phyloP scores from a whole-genome alignment of 73 alveolate species.

The Tetrahymena borealis region DNA sequence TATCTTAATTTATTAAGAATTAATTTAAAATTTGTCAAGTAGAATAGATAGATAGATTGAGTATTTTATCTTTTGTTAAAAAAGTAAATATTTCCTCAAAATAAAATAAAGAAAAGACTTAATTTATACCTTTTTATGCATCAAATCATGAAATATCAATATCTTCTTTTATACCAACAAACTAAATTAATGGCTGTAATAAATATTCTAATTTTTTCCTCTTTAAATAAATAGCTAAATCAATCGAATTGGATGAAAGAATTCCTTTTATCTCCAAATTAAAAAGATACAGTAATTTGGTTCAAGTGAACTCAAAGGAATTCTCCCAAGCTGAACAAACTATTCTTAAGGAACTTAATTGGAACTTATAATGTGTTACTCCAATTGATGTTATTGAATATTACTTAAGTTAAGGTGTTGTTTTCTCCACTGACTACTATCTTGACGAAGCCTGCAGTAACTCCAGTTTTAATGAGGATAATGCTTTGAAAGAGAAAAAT shows the following conservation, averaged over 20 bases:
- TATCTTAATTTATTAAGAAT: too few relatives aligned
- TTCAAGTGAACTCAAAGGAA: slow-evolving; percentile 7
- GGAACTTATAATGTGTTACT: slow-evolving; percentile 37
- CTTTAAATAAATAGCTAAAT: slow-evolving; percentile 2
- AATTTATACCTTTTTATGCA: too few relatives aligned
- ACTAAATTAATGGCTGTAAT: too few relatives aligned
- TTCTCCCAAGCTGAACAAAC: slow-evolving; percentile 22
- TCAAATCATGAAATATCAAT: too few relatives aligned
- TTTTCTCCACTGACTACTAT: slow-evolving; percentile 13
- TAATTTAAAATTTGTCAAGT: too few relatives aligned
- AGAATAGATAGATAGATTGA: too few relatives aligned
- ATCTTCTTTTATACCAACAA: too few relatives aligned
- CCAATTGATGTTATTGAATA: slow-evolving; percentile 29
- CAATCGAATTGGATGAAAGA: slow-evolving; percentile 44
- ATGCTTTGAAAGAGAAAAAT: slow-evolving; percentile 19
- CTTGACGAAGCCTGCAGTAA: not conserved
- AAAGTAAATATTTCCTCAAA: too few relatives aligned
- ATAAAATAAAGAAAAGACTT: too few relatives aligned
- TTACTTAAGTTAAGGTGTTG: slow-evolving; percentile 7
- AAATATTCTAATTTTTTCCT: not conserved
- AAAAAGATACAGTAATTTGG: slow-evolving; percentile 27
- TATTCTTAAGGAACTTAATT: slow-evolving; percentile 11
- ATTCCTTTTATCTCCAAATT: slow-evolving; percentile 36
- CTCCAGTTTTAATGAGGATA: slow-evolving; percentile 8
- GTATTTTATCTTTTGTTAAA: too few relatives aligned